Conservation (phyloP, 2,329 filamentous ascomycete genomes). For the Fusarium euwallaceae region DNA sequence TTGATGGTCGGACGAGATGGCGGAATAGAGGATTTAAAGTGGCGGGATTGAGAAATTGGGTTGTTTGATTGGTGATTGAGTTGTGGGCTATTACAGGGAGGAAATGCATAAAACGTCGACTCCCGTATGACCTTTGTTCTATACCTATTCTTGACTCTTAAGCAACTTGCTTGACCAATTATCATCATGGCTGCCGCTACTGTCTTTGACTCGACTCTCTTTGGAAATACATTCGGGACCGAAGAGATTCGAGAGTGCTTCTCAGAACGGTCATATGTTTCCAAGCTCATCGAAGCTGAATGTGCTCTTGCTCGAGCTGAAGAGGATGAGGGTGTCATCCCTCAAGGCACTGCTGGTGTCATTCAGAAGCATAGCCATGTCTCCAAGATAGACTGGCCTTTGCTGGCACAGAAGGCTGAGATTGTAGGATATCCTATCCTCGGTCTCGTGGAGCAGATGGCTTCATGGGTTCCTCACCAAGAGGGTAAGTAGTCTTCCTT, state of each 20-base stretch:
- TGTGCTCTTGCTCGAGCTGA: conserved; percentile 65
- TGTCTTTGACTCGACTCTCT: conserved; percentile 63
- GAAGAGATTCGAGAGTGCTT: conserved; percentile 65
- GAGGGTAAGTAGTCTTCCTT: neutral
- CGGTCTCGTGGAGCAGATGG: conserved; percentile 61
- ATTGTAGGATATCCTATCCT: conserved; percentile 68
- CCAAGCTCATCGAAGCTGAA: conserved; percentile 64
- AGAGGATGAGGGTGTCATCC: conserved; percentile 62
- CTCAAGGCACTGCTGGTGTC: conserved; percentile 51
- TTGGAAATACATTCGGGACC: conserved; percentile 65
- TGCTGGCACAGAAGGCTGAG: conserved; percentile 59
- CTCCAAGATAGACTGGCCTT: conserved; percentile 43
- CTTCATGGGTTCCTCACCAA: conserved; percentile 29
- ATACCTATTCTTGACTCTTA: neutral
- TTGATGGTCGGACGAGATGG: neutral
- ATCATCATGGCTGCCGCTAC: conserved; percentile 28
- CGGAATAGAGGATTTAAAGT: conserved; percentile 4
- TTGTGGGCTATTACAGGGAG: neutral
- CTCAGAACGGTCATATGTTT: conserved; percentile 63
- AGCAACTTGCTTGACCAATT: neutral
- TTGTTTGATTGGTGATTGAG: neutral
- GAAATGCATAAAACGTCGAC: conserved; percentile 15
- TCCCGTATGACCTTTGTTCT: neutral
- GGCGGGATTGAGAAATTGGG: neutral
- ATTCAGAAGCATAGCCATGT: conserved; percentile 53